Percentiles rank a stretch among this genome's conserved stretches.
These are phyloP conservation scores for Hirschfeldia incana DNA, from an alignment of 345 rosid species.

Conservation along the genomic window DNA sequence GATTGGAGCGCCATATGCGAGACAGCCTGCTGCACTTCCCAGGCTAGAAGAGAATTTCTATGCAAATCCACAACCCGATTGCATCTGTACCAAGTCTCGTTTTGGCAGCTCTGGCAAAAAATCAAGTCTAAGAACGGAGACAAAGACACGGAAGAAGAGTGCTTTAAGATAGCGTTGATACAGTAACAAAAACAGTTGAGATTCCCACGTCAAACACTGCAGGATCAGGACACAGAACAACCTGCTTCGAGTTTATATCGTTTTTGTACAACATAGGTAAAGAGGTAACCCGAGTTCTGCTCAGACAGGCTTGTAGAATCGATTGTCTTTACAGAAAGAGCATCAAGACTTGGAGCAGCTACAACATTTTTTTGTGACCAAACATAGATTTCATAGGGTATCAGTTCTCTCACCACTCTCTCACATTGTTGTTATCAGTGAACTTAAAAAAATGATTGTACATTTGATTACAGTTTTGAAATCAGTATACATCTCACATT, in stretches of 20 bases:
- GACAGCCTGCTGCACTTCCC: conserved; percentile 65
- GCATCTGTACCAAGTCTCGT: conserved; percentile 60
- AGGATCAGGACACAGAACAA: background rate
- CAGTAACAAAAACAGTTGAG: background rate
- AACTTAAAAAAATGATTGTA: conserved; percentile 32
- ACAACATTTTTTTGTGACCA: background rate
- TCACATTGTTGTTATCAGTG: conserved; percentile 27
- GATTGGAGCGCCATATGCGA: conserved; percentile 69
- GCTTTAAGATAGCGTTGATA: conserved; percentile 22
- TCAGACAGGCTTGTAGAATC: conserved; percentile 25
- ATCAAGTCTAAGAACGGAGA: conserved; percentile 24
- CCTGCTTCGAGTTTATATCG: conserved; percentile 9
- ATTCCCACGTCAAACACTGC: background rate
- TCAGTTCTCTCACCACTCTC: conserved; percentile 9
- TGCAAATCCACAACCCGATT: conserved; percentile 89
- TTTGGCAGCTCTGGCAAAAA: conserved; percentile 26
- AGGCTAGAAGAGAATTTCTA: conserved; percentile 88
- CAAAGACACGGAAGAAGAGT: conserved; percentile 25
- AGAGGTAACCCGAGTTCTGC: conserved; percentile 10
- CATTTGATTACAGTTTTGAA: conserved; percentile 26
- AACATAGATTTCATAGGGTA: conserved; percentile 11
- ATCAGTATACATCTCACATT: conserved; percentile 26
- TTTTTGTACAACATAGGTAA: conserved; percentile 28
- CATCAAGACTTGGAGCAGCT: conserved; percentile 1
- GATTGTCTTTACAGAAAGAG: conserved; percentile 18